Percentiles rank a stretch among this genome's conserved stretches.
These are phyloP conservation scores for Salvia miltiorrhiza DNA, from an alignment of 257 asterid genomes.

Conservation along the genomic window DNA sequence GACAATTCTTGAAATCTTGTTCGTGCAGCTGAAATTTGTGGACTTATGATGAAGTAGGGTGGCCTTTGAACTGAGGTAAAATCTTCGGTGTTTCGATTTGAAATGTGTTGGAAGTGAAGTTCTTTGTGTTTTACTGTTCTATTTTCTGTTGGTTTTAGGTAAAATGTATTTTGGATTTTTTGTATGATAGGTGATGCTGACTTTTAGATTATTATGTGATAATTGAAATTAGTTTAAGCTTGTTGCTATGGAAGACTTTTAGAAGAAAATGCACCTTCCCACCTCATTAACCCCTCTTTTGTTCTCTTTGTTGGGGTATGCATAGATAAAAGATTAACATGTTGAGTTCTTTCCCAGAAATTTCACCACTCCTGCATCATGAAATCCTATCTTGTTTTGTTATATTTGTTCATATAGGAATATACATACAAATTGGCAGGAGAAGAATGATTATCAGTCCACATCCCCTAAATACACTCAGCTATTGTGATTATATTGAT, in stretches of 20 bases:
- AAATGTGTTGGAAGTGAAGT: conserved; percentile 20
- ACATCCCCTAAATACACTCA: neutral
- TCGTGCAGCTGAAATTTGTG: conserved; percentile 29
- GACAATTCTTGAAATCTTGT: conserved; percentile 18
- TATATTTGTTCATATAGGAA: neutral
- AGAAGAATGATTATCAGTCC: neutral
- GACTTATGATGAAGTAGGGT: conserved; percentile 15
- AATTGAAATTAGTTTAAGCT: conserved; percentile 16
- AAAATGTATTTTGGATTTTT: neutral
- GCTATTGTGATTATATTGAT: too few relatives aligned
- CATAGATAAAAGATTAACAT: neutral
- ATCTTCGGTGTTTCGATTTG: conserved; percentile 12
- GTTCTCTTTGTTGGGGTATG: neutral
- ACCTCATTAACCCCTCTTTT: neutral
- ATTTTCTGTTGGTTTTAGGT: conserved; percentile 3
- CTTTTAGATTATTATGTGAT: conserved; percentile 3
- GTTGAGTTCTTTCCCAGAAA: neutral
- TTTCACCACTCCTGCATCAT: neutral
- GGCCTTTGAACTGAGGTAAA: conserved; percentile 31
- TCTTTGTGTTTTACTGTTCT: neutral
- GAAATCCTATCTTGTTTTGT: neutral
- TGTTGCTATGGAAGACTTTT: neutral
- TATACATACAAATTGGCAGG: neutral
- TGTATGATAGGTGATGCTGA: neutral
- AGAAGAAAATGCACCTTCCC: neutral